Percentiles rank a stretch among this genome's conserved stretches.
Evolutionary conservation across 768 basidiomycete genomes (phyloP).

Genomic region (Suillus placidus): DNA sequence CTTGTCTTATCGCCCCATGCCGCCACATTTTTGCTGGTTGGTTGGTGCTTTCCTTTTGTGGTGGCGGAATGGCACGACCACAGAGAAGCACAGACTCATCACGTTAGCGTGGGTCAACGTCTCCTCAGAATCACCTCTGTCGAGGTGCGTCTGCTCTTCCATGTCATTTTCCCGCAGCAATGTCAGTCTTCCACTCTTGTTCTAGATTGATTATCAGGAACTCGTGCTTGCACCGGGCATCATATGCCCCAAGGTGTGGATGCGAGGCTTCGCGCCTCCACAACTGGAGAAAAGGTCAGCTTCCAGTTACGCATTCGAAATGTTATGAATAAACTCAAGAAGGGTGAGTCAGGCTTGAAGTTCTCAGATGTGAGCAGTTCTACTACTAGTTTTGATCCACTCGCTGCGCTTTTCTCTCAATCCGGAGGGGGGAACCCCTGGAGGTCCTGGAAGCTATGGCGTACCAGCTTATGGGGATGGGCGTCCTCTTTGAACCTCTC

Average conservation of each 20-base stretch:
- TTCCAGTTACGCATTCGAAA: conserved; percentile 73
- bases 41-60: background rate
- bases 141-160: background rate
- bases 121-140: background rate
- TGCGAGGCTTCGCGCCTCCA: background rate
- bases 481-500: conserved; percentile 51
- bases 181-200: background rate
- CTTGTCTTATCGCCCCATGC: background rate
- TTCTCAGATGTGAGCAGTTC: conserved; percentile 14
- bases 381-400: conserved; percentile 33
- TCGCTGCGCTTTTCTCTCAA: conserved; percentile 58
- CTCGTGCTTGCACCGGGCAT: too few relatives aligned
- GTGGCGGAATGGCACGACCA: background rate
- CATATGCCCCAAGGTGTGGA: background rate
- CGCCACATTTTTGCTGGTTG: background rate
- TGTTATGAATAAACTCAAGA: conserved; percentile 73
- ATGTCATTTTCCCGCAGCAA: background rate
- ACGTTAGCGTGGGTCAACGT: background rate
- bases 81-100: background rate
- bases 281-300: conserved; percentile 31
- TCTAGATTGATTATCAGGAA: background rate
- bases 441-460: conserved; percentile 72
- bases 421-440: conserved; percentile 54
- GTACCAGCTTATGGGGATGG: conserved; percentile 32
- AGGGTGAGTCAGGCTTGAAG: conserved; percentile 53